phyloP scores from a whole-genome alignment of 164 flowering plant species.

The Taxillus chinensis region DNA sequence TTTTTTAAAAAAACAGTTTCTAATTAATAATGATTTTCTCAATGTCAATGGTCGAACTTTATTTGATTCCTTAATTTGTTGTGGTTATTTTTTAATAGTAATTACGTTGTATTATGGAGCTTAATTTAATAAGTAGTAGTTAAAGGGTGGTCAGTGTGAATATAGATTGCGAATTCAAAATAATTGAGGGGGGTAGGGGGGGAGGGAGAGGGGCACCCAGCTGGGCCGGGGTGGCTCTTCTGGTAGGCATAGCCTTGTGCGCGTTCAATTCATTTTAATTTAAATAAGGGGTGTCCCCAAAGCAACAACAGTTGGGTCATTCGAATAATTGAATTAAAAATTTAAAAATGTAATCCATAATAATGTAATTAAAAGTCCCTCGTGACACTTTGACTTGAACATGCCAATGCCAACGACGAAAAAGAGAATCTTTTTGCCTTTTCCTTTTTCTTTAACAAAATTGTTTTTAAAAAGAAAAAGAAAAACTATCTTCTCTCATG shows the following conservation, averaged over 20 bases:
- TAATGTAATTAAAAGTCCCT: neutral
- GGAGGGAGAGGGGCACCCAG: neutral
- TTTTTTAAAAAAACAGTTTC: no score
- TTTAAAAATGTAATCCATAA: neutral
- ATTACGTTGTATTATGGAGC: neutral
- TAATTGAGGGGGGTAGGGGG: neutral
- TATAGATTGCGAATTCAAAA: neutral
- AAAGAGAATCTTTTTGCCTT: neutral
- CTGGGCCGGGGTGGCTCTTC: no score
- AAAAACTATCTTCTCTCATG: no score
- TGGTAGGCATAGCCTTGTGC: neutral
- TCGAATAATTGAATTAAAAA: neutral
- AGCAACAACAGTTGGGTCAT: neutral
- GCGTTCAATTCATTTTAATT: neutral
- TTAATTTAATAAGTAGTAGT: neutral
- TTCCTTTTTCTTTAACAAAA: neutral
- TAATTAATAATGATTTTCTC: no score
- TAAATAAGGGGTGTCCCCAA: neutral
- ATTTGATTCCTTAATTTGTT: neutral
- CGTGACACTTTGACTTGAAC: slow-evolving; percentile 1
- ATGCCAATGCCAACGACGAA: neutral
- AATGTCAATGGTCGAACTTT: no score
- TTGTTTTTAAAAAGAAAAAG: no score
- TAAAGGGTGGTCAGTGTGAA: neutral
- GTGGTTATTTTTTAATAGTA: neutral